phyloP scores from a whole-genome alignment of 225 moss, liverwort and hornwort species.

The Physcomitrellopsis africana region DNA sequence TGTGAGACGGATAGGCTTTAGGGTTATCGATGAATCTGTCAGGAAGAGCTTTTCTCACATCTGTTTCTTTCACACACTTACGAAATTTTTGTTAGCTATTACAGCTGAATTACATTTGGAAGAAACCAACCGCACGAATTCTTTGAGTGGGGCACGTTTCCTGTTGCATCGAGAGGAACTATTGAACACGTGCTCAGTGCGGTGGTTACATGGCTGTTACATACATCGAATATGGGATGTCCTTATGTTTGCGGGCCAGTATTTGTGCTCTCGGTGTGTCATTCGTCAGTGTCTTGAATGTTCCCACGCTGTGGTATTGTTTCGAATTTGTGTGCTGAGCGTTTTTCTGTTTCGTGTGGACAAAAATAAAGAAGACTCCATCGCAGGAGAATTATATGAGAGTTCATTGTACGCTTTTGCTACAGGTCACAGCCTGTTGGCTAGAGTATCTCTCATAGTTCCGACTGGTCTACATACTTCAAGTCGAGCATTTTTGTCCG shows the following conservation, averaged over 20 bases:
- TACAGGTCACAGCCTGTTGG: no score
- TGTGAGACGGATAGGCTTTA: neutral
- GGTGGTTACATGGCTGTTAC: neutral
- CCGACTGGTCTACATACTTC: no score
- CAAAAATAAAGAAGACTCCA: no score
- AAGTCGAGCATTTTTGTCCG: no score
- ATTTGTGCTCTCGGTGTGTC: neutral
- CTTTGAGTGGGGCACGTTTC: neutral
- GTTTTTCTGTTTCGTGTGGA: no score
- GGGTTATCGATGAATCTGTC: slow-evolving; percentile 2
- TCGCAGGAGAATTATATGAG: no score
- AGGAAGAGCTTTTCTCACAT: neutral
- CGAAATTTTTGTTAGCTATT: slow-evolving; percentile 2
- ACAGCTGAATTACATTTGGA: neutral
- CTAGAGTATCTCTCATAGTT: no score
- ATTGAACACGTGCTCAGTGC: neutral
- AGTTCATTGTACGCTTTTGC: no score
- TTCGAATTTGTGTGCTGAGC: no score
- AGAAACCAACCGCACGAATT: neutral
- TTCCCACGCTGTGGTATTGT: neutral
- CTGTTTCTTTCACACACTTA: neutral
- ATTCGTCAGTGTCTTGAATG: neutral
- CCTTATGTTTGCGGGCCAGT: neutral
- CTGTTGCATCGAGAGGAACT: neutral
- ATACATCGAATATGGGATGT: neutral